Base-by-base conservation (phyloP, 1,139 yeast genomes). In the Nakaseomyces nivariensis region DNA sequence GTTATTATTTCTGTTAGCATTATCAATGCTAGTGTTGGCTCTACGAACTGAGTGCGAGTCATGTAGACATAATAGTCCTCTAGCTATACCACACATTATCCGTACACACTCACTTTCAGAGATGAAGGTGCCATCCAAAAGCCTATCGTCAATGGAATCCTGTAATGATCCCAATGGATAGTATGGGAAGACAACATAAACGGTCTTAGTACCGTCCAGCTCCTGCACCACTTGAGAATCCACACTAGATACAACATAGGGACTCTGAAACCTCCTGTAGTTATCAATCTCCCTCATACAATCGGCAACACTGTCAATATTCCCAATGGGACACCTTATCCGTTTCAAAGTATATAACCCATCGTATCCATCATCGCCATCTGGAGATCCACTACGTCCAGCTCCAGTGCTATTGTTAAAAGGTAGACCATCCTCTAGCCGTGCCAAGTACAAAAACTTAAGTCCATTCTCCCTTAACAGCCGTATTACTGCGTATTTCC, bases 401-500 rank as follows among this genome's bases (percentile, higher is more conserved):
- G 3, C 22, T 17, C 22, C 22, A 1, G n/a, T n/a, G 13, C n/a
- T 33, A 33, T n/a, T 38, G 13, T n/a, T 10, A 29, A 38, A 32
- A 7, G 37, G 43, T 10, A 40, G 10, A 24, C 43, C 40, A 17
- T 54, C 51, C 43, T 52, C 66, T 34, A 79, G 74, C 57, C 76
- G 74, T 7, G 88, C 96, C 37, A 88, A 71, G 61, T 90, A 90
- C n/a, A 88, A 95, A 60, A 85, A 88, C 1, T 95, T 82, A 62
- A 85, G 85, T 5, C 95, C 95, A 1, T 96, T 95, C 68, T 89
- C 97, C 8, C 96, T 96, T 5, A 90, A 69, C 25, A 90, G 73
- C 54, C 79, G 76, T 47, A 80, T 69, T n/a, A 90, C 83, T 38
- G 49, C 47, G 46, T 56, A 62, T 10, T 49, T 51, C 44, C 57